Conservation (phyloP, 140 eudicot genomes). For the Flaveria floridana region DNA sequence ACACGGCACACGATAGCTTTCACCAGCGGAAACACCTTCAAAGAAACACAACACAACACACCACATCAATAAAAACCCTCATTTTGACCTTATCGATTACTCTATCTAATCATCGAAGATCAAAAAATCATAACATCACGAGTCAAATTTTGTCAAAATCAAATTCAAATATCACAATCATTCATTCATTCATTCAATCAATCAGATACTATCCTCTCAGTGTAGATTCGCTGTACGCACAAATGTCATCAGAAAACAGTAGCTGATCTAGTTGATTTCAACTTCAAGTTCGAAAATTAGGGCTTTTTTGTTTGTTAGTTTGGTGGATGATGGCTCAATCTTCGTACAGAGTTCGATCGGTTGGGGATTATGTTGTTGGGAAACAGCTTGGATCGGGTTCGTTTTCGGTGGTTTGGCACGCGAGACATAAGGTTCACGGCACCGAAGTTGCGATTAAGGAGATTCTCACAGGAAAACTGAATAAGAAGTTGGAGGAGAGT, state of each 20-base stretch:
- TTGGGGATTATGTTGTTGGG: slow-evolving; percentile 81
- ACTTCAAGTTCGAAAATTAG: slow-evolving; percentile 15
- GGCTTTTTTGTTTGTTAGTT: slow-evolving; percentile 10
- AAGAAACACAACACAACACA: slow-evolving; percentile 19
- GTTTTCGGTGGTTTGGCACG: slow-evolving; percentile 92
- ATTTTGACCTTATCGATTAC: slow-evolving; percentile 34
- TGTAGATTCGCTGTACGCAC: background rate
- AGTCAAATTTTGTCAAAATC: background rate
- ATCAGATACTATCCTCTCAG: background rate
- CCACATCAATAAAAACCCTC: slow-evolving; percentile 24
- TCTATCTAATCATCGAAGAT: slow-evolving; percentile 34
- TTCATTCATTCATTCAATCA: slow-evolving; percentile 25
- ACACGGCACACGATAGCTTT: slow-evolving; percentile 42
- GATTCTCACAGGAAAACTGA: slow-evolving; percentile 56
- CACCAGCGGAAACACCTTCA: slow-evolving; percentile 23
- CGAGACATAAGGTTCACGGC: slow-evolving; percentile 65
- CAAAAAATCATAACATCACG: slow-evolving; percentile 20
- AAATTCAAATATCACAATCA: slow-evolving; percentile 26
- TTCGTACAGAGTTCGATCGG: slow-evolving; percentile 50
- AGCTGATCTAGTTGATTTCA: slow-evolving; percentile 29
- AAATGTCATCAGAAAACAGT: slow-evolving; percentile 10
- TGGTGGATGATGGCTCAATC: slow-evolving; percentile 51
- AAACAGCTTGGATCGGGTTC: slow-evolving; percentile 86
- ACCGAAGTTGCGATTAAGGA: slow-evolving; percentile 96
- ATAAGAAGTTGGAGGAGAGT: slow-evolving; percentile 71